Percentiles rank a stretch among this genome's conserved stretches.
These are phyloP conservation scores for Diaporthe longicolla DNA, from an alignment of 2,329 filamentous ascomycete genomes.

Conservation along the genomic window DNA sequence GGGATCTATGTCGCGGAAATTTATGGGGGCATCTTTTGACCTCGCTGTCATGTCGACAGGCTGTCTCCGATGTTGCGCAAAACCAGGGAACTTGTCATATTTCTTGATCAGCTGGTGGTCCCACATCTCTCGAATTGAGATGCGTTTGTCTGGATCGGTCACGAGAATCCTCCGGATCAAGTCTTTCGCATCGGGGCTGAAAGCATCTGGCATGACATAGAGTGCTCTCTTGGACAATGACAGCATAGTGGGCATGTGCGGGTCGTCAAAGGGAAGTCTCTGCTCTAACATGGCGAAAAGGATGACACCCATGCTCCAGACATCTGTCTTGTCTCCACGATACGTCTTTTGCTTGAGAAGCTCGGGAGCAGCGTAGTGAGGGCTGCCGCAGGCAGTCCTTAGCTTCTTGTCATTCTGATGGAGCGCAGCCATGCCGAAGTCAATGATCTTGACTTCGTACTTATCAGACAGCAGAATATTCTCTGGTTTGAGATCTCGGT, in stretches of 20 bases:
- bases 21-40: slow-evolving; percentile 70
- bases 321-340: slow-evolving; percentile 87
- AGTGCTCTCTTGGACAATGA: slow-evolving; percentile 70
- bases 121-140: slow-evolving; percentile 87
- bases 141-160: slow-evolving; percentile 82
- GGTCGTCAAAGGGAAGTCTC: slow-evolving; percentile 84
- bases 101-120: slow-evolving; percentile 87
- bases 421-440: slow-evolving; percentile 97
- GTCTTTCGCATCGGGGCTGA: slow-evolving; percentile 80
- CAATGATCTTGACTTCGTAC: slow-evolving; percentile 90
- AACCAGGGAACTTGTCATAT: slow-evolving; percentile 82
- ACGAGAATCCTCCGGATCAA: slow-evolving; percentile 86
- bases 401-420: slow-evolving; percentile 84
- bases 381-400: slow-evolving; percentile 93
- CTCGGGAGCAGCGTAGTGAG: slow-evolving; percentile 96
- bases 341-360: slow-evolving; percentile 84
- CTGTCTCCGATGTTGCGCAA: slow-evolving; percentile 68
- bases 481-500: slow-evolving; percentile 96
- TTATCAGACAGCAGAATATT: slow-evolving; percentile 89
- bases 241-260: slow-evolving; percentile 70
- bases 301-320: slow-evolving; percentile 95
- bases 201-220: slow-evolving; percentile 72
- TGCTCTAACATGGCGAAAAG: slow-evolving; percentile 90
- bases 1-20: slow-evolving; percentile 78
- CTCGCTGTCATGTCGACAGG: slow-evolving; percentile 73